Evolutionary conservation across 805 yeast species (phyloP).

Genomic region (Teunomyces barrocoloradensis): DNA sequence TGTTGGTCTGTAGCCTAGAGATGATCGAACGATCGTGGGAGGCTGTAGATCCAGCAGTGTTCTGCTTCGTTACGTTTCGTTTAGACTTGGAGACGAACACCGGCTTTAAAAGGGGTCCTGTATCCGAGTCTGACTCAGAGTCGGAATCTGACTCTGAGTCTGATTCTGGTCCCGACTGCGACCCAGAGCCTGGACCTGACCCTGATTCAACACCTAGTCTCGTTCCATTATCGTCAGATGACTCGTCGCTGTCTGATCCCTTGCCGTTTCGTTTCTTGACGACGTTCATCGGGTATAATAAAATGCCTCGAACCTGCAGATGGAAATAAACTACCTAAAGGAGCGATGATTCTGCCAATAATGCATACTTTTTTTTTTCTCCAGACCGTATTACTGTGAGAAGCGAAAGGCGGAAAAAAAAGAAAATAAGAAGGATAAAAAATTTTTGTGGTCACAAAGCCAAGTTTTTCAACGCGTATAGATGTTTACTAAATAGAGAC

Average conservation of each 20-base stretch:
- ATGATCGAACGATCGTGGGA: background rate
- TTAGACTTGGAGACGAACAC: conserved; percentile 6
- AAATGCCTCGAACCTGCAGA: too few relatives aligned
- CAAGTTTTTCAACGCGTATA: conserved; percentile 1
- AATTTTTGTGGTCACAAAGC: background rate
- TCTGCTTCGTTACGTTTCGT: background rate
- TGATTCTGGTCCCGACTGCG: background rate
- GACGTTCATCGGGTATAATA: too few relatives aligned
- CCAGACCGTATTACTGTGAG: too few relatives aligned
- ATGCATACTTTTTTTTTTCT: too few relatives aligned
- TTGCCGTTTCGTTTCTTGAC: too few relatives aligned
- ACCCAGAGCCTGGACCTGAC: background rate
- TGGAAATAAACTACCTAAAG: too few relatives aligned
- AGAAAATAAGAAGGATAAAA: background rate
- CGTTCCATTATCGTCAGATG: background rate
- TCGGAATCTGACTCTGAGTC: conserved; percentile 2
- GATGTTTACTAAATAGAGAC: conserved; percentile 1
- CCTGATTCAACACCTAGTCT: background rate
- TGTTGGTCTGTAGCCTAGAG: background rate
- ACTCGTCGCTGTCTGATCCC: background rate
- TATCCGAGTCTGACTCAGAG: conserved; percentile 6
- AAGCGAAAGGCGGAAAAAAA: too few relatives aligned
- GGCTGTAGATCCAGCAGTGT: background rate
- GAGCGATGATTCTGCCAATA: too few relatives aligned
- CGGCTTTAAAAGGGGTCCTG: conserved; percentile 5